These are phyloP conservation scores for Fraxinus velutina DNA, from an alignment of 305 asterid species.

Conservation along the genomic window DNA sequence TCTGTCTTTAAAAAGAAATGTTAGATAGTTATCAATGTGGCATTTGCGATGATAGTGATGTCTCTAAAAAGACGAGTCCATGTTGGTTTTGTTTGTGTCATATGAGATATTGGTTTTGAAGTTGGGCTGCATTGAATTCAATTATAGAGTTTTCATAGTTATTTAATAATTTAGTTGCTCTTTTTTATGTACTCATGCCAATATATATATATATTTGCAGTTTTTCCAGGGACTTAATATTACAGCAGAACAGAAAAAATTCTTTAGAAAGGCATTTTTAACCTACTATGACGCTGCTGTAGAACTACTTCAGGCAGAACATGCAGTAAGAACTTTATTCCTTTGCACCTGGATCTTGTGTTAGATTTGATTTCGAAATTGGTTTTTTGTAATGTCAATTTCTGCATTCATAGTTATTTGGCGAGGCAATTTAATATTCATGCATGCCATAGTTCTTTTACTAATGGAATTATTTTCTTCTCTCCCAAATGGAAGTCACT, in stretches of 20 bases:
- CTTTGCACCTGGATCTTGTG: constrained; percentile 20
- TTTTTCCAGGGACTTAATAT: constrained; percentile 78
- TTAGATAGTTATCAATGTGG: constrained; percentile 6
- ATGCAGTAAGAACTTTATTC: constrained; percentile 55
- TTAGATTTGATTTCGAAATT: constrained; percentile 17
- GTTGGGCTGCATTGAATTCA: neutral
- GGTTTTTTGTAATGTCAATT: neutral
- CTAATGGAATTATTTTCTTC: constrained; percentile 12
- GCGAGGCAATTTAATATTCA: neutral
- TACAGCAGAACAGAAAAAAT: constrained; percentile 75
- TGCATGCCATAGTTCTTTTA: neutral
- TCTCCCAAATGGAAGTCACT: constrained; percentile 59
- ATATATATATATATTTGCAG: constrained; percentile 38
- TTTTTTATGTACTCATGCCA: constrained; percentile 25
- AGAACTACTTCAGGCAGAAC: constrained; percentile 91
- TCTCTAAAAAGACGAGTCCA: neutral
- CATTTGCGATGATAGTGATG: constrained; percentile 1
- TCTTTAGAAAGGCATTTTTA: constrained; percentile 75
- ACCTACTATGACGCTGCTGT: constrained; percentile 77
- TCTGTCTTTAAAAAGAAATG: neutral
- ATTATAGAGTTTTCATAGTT: neutral
- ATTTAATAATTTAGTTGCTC: constrained; percentile 14
- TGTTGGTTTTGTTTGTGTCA: constrained; percentile 8
- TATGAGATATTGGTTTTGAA: constrained; percentile 1
- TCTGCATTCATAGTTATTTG: neutral